Base-by-base conservation (phyloP, 306 rosid species). In the Prosopis cineraria region DNA sequence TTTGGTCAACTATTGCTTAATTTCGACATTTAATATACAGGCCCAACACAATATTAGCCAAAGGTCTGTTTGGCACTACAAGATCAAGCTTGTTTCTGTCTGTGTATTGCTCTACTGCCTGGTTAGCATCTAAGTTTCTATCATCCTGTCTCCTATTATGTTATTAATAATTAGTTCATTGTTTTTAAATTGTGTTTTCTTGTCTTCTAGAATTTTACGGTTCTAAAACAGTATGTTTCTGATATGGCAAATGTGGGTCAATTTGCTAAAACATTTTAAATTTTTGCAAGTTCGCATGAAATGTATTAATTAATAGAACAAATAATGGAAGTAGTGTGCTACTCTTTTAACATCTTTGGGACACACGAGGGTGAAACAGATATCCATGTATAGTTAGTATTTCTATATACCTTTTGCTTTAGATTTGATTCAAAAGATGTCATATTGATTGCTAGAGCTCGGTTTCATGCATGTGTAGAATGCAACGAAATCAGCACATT, bases 51-150 rank as follows among this genome's bases (percentile, higher is more conserved):
- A 88, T 96, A 82, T 76, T 96, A 50, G 87, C 88, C 34, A 96
- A 91, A 78, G 93, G 93, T 81, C 89, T 95, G 80, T 53, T 93
- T 53, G 99, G 97, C 78, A 96, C 99, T 48, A 91, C 97, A 37
- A 87, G 98, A 83, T 96, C 99, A 85, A 96, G 99, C 89, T 84
- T 96, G 88, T 96, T 95, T 82, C 93, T 96, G 27, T 93, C 99
- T 22, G 89, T 72, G 40, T 93, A 96, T 76, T 96, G 98, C 47
- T 45, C 99, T 63, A 91, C 98, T 76, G 96, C 98, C 77, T 96
- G 99, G 99, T 96, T 72, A 84, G 90, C 70, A 27, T 31, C 66
- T 77, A 69, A 11, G 62, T 73, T 50, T 39, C 45, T 69, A 33
- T 70, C 48, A 0, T 52, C 47, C 43, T 40, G 76, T 68, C 59